Evolutionary conservation across 1,139 yeast species (phyloP).

Genomic region (Diutina neorugosa): DNA sequence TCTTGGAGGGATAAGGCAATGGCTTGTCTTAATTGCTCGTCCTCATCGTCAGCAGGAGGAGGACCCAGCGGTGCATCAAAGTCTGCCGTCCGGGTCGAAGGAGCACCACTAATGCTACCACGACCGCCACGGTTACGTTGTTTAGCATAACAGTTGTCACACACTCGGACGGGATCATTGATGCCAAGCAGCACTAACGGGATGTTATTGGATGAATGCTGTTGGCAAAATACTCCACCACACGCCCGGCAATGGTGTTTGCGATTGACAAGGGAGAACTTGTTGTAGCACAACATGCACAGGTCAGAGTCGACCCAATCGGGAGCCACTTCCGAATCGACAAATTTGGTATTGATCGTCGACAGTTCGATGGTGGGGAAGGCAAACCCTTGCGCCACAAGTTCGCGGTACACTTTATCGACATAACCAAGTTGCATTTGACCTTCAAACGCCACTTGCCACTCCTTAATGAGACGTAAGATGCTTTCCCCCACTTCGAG

Average conservation of each 20-base stretch:
- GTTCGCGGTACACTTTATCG: constrained; percentile 44
- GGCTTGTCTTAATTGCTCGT: constrained; percentile 69
- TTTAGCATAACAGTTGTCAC: constrained; percentile 73
- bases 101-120: background rate
- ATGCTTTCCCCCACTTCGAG: constrained; percentile 47
- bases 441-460: constrained; percentile 65
- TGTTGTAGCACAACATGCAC: constrained; percentile 84
- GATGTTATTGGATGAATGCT: constrained; percentile 59
- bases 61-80: background rate
- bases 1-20: constrained; percentile 69
- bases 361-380: constrained; percentile 48
- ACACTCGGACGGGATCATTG: constrained; percentile 79
- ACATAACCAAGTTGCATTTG: constrained; percentile 61
- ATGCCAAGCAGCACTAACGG: constrained; percentile 82
- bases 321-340: constrained; percentile 90
- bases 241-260: constrained; percentile 96
- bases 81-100: background rate
- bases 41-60: constrained; percentile 31
- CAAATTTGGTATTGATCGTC: constrained; percentile 35
- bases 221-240: constrained; percentile 88
- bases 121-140: constrained; percentile 4
- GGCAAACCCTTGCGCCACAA: constrained; percentile 50
- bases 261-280: constrained; percentile 73
- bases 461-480: constrained; percentile 56
- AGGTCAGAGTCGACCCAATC: constrained; percentile 96